Conservation (phyloP, 2,329 filamentous ascomycete species). For the Scleromitrula shiraiana region DNA sequence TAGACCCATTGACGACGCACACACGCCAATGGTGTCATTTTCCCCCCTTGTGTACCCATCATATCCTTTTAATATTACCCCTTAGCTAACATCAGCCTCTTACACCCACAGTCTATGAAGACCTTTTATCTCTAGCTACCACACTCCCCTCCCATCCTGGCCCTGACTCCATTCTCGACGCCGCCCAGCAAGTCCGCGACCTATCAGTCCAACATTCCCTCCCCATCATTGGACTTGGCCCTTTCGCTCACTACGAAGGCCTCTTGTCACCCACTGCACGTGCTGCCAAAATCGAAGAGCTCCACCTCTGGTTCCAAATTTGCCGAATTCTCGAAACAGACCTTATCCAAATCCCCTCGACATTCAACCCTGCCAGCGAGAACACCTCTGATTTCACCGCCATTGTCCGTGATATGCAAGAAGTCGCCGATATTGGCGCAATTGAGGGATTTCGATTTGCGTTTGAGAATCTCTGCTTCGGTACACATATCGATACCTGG, state of each 20-base stretch:
- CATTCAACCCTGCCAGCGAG: conserved; percentile 36
- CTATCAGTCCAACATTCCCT: conserved; percentile 51
- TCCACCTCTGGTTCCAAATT: conserved; percentile 63
- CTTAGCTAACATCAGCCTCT: not conserved
- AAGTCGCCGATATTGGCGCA: conserved; percentile 60
- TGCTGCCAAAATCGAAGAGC: conserved; percentile 48
- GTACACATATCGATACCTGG: conserved; percentile 63
- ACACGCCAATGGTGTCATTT: too few relatives aligned
- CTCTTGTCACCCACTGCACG: conserved; percentile 55
- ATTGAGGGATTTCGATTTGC: conserved; percentile 54
- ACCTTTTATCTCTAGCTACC: conserved; percentile 54
- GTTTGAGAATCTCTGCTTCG: conserved; percentile 69
- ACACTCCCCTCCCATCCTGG: conserved; percentile 24
- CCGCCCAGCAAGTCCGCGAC: conserved; percentile 47
- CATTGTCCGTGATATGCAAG: conserved; percentile 53
- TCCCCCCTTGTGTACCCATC: too few relatives aligned
- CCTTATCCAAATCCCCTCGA: conserved; percentile 67
- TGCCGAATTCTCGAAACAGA: conserved; percentile 59
- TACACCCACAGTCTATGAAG: conserved; percentile 50
- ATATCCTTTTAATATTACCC: not conserved
- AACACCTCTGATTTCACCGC: conserved; percentile 44
- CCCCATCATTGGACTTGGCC: conserved; percentile 47
- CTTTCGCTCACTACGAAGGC: conserved; percentile 73
- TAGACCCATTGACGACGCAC: too few relatives aligned
- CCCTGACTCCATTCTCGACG: conserved; percentile 40